These are phyloP conservation scores for Neurospora discreta DNA, from an alignment of 495 filamentous ascomycete species.

Conservation along the genomic window DNA sequence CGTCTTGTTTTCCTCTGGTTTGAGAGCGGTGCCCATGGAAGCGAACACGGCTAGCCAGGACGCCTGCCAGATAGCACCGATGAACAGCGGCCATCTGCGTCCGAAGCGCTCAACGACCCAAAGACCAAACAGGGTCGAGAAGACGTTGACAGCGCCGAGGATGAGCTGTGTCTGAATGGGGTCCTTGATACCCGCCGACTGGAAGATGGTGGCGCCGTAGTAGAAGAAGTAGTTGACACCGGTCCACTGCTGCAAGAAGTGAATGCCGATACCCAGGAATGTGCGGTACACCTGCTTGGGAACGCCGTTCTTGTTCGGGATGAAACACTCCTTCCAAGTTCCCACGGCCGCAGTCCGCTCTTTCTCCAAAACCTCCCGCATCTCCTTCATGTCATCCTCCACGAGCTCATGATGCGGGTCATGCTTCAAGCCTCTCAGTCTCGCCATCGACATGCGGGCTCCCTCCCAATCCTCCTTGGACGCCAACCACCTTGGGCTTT, in stretches of 20 bases:
- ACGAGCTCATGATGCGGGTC: slow-evolving; percentile 46
- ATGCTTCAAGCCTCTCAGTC: slow-evolving; percentile 51
- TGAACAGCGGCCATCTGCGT: slow-evolving; percentile 53
- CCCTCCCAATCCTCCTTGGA: slow-evolving; percentile 42
- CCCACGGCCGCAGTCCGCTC: slow-evolving; percentile 39
- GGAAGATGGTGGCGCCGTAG: slow-evolving; percentile 48
- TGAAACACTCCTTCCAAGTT: slow-evolving; percentile 47
- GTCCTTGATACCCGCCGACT: slow-evolving; percentile 50
- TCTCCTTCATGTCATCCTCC: slow-evolving; percentile 52
- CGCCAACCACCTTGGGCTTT: slow-evolving; percentile 52
- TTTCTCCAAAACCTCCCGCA: slow-evolving; percentile 52
- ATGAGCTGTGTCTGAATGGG: slow-evolving; percentile 59
- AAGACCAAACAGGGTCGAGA: slow-evolving; percentile 53
- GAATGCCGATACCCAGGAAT: slow-evolving; percentile 52
- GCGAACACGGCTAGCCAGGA: slow-evolving; percentile 63
- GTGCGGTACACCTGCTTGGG: slow-evolving; percentile 61
- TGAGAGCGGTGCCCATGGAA: slow-evolving; percentile 39
- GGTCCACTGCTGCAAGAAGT: slow-evolving; percentile 57
- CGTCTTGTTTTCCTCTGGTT: slow-evolving; percentile 33
- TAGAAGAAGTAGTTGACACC: slow-evolving; percentile 51
- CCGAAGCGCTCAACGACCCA: slow-evolving; percentile 57
- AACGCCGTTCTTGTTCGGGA: slow-evolving; percentile 26
- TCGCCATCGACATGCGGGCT: slow-evolving; percentile 49
- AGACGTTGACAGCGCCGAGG: slow-evolving; percentile 60
- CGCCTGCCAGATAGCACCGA: slow-evolving; percentile 55